These are phyloP conservation scores for Aspergillus costaricaensis DNA, from an alignment of 2,329 filamentous ascomycete species.

Conservation along the genomic window DNA sequence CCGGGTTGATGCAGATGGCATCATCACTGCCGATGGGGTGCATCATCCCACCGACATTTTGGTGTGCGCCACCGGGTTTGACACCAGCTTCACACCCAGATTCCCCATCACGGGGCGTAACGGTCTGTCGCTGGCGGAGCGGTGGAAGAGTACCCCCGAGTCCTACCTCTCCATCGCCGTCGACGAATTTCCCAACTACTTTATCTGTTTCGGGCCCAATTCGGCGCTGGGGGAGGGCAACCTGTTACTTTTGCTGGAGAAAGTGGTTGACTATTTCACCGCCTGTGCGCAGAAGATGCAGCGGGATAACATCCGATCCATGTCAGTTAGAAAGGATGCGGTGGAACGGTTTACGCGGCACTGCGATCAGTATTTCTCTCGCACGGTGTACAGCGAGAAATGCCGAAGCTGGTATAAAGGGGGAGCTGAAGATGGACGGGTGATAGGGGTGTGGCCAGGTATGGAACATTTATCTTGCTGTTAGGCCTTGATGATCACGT, in stretches of 20 bases:
- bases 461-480: slow-evolving; percentile 7
- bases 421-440: slow-evolving; percentile 32
- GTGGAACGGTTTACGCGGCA: slow-evolving; percentile 33
- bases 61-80: slow-evolving; percentile 43
- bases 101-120: slow-evolving; percentile 38
- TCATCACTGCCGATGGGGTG: slow-evolving; percentile 38
- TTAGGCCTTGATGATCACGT: background rate
- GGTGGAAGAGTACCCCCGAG: slow-evolving; percentile 36
- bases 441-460: slow-evolving; percentile 41
- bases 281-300: slow-evolving; percentile 39
- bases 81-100: slow-evolving; percentile 38
- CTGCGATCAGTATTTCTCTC: slow-evolving; percentile 38
- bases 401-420: slow-evolving; percentile 45
- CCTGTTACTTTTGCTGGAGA: slow-evolving; percentile 37
- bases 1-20: slow-evolving; percentile 34
- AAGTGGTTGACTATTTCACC: slow-evolving; percentile 37
- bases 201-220: slow-evolving; percentile 38
- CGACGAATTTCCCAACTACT: slow-evolving; percentile 40
- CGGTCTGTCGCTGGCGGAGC: slow-evolving; percentile 29
- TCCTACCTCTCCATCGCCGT: slow-evolving; percentile 39
- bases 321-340: slow-evolving; percentile 28
- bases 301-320: slow-evolving; percentile 36
- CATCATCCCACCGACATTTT: slow-evolving; percentile 38
- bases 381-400: slow-evolving; percentile 37
- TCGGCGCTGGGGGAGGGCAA: slow-evolving; percentile 36